These are phyloP conservation scores for Apiospora sp. DNA, from an alignment of 2,329 filamentous ascomycete species.

Conservation along the genomic window DNA sequence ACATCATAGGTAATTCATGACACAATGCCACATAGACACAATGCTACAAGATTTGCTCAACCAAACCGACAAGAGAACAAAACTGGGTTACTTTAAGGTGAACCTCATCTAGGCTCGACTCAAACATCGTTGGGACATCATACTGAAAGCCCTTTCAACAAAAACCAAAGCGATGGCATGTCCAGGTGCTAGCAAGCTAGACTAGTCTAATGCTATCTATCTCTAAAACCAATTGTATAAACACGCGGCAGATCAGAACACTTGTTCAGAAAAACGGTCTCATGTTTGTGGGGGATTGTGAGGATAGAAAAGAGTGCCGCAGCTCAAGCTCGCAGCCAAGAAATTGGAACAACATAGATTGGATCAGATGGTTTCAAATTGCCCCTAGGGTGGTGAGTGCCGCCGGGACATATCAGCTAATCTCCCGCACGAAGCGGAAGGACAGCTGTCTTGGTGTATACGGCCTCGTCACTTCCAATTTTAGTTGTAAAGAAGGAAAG, in stretches of 20 bases:
- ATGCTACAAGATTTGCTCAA: not conserved
- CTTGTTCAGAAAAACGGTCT: not conserved
- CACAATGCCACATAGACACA: no score
- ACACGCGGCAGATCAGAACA: not conserved
- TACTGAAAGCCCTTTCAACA: no score
- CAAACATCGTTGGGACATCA: not conserved
- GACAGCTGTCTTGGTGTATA: conserved; percentile 58
- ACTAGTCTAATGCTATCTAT: not conserved
- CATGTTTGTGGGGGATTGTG: not conserved
- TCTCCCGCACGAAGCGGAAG: conserved; percentile 60
- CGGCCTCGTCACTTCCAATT: conserved; percentile 79
- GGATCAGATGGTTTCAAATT: conserved; percentile 73
- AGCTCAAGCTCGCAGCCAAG: not conserved
- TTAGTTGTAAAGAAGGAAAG: conserved; percentile 72
- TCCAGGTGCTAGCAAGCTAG: not conserved
- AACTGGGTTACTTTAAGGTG: not conserved
- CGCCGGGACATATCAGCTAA: conserved; percentile 71
- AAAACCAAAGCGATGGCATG: not conserved
- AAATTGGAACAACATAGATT: conserved; percentile 42
- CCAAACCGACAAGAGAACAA: not conserved
- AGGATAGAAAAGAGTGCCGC: not conserved
- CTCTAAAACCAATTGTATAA: not conserved
- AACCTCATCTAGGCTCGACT: not conserved
- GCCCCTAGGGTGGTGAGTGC: conserved; percentile 71
- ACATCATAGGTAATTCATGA: not conserved